phyloP scores from a whole-genome alignment of 371 early-diverging fungal genomes.

The Mortierella sp. region DNA sequence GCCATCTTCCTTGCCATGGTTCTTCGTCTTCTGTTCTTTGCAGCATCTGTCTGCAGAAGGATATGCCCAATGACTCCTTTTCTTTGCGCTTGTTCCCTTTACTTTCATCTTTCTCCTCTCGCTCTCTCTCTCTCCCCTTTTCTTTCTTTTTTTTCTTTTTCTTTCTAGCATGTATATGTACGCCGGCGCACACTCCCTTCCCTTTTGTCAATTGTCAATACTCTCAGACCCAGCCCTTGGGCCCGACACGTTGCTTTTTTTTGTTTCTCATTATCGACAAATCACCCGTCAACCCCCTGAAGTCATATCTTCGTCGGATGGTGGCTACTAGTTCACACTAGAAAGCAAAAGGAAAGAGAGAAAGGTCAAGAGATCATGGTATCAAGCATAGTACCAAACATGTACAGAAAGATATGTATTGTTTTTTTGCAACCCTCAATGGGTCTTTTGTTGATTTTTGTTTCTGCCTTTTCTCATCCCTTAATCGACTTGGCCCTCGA shows the following conservation, averaged over 20 bases:
- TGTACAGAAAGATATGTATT: neutral
- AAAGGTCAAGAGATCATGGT: neutral
- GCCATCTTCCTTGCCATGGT: neutral
- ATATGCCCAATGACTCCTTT: neutral
- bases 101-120: neutral
- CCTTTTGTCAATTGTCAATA: neutral
- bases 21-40: neutral
- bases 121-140: neutral
- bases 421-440: no score
- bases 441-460: neutral
- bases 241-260: neutral
- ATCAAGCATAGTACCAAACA: no score
- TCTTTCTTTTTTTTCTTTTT: neutral
- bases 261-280: neutral
- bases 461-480: neutral
- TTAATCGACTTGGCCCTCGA: neutral
- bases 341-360: neutral
- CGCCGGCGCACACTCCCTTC: neutral
- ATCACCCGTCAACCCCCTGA: neutral
- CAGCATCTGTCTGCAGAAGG: neutral
- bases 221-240: neutral
- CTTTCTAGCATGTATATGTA: neutral
- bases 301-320: no score
- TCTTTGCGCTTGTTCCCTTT: neutral
- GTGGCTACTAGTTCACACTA: no score